phyloP scores from a whole-genome alignment of 2,329 filamentous ascomycete genomes.

The Aspergillus sp. region DNA sequence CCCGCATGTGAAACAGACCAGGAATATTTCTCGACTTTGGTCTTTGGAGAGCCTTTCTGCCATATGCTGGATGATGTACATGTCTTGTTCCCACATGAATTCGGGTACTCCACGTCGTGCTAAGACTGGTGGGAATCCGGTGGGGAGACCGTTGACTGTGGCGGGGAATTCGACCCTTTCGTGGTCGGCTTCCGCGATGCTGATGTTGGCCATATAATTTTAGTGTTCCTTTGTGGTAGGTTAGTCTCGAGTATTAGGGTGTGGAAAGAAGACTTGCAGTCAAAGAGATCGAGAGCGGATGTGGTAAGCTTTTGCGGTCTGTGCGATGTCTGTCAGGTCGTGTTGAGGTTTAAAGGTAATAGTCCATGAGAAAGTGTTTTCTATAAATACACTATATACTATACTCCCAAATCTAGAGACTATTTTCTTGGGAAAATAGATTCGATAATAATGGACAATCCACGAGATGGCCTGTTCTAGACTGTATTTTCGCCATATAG shows the following conservation, averaged over 20 bases:
- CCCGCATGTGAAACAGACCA: background rate
- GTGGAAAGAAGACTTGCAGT: no score
- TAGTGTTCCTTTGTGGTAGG: background rate
- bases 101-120: background rate
- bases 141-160: background rate
- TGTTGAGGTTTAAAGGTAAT: no score
- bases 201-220: background rate
- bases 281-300: no score
- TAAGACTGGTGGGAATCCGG: background rate
- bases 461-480: background rate
- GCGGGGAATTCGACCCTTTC: background rate
- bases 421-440: no score
- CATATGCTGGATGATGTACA: background rate
- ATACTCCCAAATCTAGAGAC: no score
- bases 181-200: background rate
- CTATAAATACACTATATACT: no score
- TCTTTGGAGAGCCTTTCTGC: background rate
- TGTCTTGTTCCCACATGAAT: background rate
- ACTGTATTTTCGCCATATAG: background rate
- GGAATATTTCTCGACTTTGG: background rate
- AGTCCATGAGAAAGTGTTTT: no score
- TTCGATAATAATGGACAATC: no score
- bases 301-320: no score
- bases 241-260: no score
- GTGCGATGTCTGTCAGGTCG: no score